Conservation (phyloP, 805 yeast genomes). For the Candida maris region DNA sequence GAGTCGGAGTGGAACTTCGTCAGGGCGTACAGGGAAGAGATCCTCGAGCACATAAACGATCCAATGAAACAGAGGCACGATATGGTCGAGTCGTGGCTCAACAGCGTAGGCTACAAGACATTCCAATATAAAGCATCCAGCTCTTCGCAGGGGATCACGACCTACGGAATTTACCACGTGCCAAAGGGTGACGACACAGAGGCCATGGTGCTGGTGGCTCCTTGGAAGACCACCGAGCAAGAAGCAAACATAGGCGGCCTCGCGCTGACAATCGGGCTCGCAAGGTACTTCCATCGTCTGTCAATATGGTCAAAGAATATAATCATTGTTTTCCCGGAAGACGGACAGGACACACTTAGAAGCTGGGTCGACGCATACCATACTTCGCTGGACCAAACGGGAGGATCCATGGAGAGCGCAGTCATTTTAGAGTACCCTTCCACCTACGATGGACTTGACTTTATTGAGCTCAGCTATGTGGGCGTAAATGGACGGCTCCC, state of each 20-base stretch:
- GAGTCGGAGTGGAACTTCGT: conserved; percentile 93
- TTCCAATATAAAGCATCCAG: conserved; percentile 34
- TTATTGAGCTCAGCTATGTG: conserved; percentile 70
- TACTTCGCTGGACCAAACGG: conserved; percentile 75
- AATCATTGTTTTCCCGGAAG: conserved; percentile 76
- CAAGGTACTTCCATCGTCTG: conserved; percentile 78
- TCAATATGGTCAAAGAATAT: conserved; percentile 95
- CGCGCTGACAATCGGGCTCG: conserved; percentile 65
- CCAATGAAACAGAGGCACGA: conserved; percentile 39
- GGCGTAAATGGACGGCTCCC: conserved; percentile 97
- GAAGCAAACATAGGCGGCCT: conserved; percentile 76
- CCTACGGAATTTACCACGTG: conserved; percentile 84
- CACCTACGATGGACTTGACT: conserved; percentile 62
- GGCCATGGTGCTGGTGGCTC: conserved; percentile 85
- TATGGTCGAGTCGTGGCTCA: conserved; percentile 55
- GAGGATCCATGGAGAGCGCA: conserved; percentile 92
- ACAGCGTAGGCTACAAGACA: conserved; percentile 69
- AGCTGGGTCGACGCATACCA: conserved; percentile 96
- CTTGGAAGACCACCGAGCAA: conserved; percentile 72
- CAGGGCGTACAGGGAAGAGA: conserved; percentile 74
- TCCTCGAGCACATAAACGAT: conserved; percentile 36
- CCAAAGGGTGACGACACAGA: conserved; percentile 97
- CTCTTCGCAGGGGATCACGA: conserved; percentile 11
- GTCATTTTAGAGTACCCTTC: conserved; percentile 74
- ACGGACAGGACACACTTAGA: conserved; percentile 64